phyloP scores from a whole-genome alignment of 2,329 filamentous ascomycete species.

The Ascomycota sp. region DNA sequence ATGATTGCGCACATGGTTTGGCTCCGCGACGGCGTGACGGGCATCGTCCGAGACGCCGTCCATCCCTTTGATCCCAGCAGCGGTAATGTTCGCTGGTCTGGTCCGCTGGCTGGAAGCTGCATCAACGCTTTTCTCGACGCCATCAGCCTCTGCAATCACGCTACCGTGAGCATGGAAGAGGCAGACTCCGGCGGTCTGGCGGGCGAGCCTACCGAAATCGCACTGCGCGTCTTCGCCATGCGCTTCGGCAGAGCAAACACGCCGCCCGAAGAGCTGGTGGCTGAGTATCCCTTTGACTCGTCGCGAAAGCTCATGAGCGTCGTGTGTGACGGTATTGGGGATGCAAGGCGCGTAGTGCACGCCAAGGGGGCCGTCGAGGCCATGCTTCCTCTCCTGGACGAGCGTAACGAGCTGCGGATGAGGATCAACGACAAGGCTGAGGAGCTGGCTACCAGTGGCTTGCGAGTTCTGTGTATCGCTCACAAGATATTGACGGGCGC shows the following conservation, averaged over 20 bases:
- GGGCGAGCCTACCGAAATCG: slow-evolving; percentile 48
- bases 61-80: slow-evolving; percentile 39
- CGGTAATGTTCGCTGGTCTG: slow-evolving; percentile 25
- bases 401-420: slow-evolving; percentile 22
- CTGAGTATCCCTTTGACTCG: slow-evolving; percentile 53
- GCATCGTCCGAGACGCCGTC: slow-evolving; percentile 29
- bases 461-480: slow-evolving; percentile 47
- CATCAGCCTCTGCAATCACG: slow-evolving; percentile 39
- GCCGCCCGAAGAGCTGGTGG: slow-evolving; percentile 24
- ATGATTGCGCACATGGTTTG: slow-evolving; percentile 43
- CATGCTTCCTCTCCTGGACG: slow-evolving; percentile 28
- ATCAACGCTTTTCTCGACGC: slow-evolving; percentile 28
- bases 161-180: slow-evolving; percentile 22
- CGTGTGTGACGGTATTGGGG: slow-evolving; percentile 25
- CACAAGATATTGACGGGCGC: slow-evolving; percentile 19
- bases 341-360: slow-evolving; percentile 20
- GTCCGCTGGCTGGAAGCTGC: slow-evolving; percentile 15
- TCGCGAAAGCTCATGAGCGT: slow-evolving; percentile 56
- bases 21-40: slow-evolving; percentile 29
- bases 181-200: too few relatives aligned
- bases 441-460: slow-evolving; percentile 35
- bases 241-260: slow-evolving; percentile 34
- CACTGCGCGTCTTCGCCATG: slow-evolving; percentile 50
- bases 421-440: slow-evolving; percentile 28
- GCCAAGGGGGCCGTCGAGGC: slow-evolving; percentile 36